Evolutionary conservation across 768 basidiomycete species (phyloP).

Genomic region (Ramaria sp.): DNA sequence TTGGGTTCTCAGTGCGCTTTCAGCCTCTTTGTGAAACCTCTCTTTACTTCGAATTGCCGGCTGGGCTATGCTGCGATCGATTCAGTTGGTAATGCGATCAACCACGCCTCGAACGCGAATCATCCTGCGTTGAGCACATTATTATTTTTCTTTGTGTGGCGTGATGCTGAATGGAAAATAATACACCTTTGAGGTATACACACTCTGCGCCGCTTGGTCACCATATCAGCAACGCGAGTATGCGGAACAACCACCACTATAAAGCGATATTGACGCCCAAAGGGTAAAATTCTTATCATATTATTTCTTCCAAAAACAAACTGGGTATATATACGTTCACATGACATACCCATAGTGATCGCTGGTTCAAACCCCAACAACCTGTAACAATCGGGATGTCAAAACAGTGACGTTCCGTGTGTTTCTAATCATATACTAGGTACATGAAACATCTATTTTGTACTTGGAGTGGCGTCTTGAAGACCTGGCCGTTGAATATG

Average conservation of each 20-base stretch:
- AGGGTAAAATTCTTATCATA: not conserved
- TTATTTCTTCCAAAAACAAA: too few relatives aligned
- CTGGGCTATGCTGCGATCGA: constrained; percentile 39
- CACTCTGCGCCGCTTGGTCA: constrained; percentile 21
- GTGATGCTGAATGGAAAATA: not conserved
- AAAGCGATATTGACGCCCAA: not conserved
- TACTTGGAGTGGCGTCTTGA: too few relatives aligned
- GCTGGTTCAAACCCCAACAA: constrained; percentile 4
- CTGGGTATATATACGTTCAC: too few relatives aligned
- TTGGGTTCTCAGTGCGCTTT: too few relatives aligned
- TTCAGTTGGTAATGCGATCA: constrained; percentile 40
- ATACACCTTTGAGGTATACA: constrained; percentile 21
- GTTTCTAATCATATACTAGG: too few relatives aligned
- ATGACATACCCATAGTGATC: not conserved
- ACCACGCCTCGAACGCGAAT: constrained; percentile 40
- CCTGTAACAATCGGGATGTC: too few relatives aligned
- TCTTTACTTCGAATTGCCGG: too few relatives aligned
- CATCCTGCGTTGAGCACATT: constrained; percentile 19
- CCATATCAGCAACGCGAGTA: constrained; percentile 20
- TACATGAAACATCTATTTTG: too few relatives aligned
- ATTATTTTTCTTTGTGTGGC: too few relatives aligned
- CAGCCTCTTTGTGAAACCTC: too few relatives aligned
- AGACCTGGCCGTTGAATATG: too few relatives aligned
- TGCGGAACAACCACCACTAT: constrained; percentile 21
- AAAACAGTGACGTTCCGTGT: too few relatives aligned